Evolutionary conservation across 2,329 filamentous ascomycete genomes (phyloP).

Genomic region (Stemphylium vesicarium): DNA sequence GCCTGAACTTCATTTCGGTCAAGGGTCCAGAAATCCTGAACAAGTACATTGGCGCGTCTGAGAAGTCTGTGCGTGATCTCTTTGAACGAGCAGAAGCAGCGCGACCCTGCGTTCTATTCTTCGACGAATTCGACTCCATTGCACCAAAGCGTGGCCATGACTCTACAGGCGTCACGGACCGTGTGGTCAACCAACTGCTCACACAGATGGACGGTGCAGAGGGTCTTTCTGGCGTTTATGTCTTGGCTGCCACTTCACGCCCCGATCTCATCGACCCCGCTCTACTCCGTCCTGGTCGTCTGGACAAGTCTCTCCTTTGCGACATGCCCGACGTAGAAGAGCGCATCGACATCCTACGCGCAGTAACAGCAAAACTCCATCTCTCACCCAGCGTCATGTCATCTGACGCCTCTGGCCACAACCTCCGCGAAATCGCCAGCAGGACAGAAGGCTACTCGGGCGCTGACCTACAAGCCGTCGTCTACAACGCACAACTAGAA

Average conservation of each 20-base stretch:
- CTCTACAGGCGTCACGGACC: constrained; percentile 96
- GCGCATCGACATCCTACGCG: constrained; percentile 83
- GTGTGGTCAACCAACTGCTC: constrained; percentile 96
- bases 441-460: constrained; percentile 90
- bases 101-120: constrained; percentile 93
- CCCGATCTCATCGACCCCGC: constrained; percentile 97
- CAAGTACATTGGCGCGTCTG: constrained; percentile 97
- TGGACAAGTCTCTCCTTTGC: constrained; percentile 93
- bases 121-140: constrained; percentile 98
- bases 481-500: constrained; percentile 96
- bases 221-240: constrained; percentile 92
- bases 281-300: constrained; percentile 83
- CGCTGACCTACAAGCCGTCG: constrained; percentile 90
- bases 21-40: constrained; percentile 98
- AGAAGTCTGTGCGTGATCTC: constrained; percentile 93
- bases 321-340: constrained; percentile 84
- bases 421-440: constrained; percentile 74
- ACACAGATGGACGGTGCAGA: constrained; percentile 99
- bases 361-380: constrained; percentile 81
- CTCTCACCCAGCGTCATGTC: constrained; percentile 70
- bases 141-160: constrained; percentile 97
- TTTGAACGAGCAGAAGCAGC: constrained; percentile 93
- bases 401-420: constrained; percentile 36
- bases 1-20: constrained; percentile 97
- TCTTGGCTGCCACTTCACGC: constrained; percentile 89